Conservation (phyloP, 1,139 yeast genomes). For the Candida sp. region DNA sequence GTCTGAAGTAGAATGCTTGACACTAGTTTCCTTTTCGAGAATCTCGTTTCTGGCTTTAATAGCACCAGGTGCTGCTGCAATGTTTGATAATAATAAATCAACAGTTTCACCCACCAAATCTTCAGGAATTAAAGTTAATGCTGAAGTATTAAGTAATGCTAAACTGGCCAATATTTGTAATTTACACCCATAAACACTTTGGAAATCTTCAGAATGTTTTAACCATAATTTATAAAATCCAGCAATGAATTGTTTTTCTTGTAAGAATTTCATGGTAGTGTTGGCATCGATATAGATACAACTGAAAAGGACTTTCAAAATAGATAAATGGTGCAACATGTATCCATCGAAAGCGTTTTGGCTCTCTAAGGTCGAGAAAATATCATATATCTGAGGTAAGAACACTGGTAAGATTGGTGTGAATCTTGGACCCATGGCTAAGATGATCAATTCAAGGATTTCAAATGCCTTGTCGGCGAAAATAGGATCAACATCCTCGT, state of each 20-base stretch:
- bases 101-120: conserved; percentile 40
- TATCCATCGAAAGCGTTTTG: conserved; percentile 45
- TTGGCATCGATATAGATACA: conserved; percentile 38
- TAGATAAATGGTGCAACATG: conserved; percentile 45
- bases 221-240: conserved; percentile 49
- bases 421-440: conserved; percentile 34
- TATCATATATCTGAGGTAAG: conserved; percentile 34
- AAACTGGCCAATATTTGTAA: conserved; percentile 46
- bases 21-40: conserved; percentile 31
- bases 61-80: conserved; percentile 47
- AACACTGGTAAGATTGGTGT: conserved; percentile 31
- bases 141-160: conserved; percentile 27
- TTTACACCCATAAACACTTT: conserved; percentile 56
- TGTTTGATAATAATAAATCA: conserved; percentile 36
- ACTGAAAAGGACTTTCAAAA: conserved; percentile 43
- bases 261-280: conserved; percentile 33
- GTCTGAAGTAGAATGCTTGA: conserved; percentile 21
- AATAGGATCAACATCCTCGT: conserved; percentile 39
- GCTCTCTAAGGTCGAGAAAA: conserved; percentile 32
- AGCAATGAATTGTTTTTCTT: conserved; percentile 32
- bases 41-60: conserved; percentile 44
- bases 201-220: conserved; percentile 43
- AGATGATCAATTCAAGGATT: conserved; percentile 35
- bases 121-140: conserved; percentile 23
- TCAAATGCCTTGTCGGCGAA: conserved; percentile 42